These are phyloP conservation scores for Suillus placidus DNA, from an alignment of 768 basidiomycete genomes.

Conservation along the genomic window DNA sequence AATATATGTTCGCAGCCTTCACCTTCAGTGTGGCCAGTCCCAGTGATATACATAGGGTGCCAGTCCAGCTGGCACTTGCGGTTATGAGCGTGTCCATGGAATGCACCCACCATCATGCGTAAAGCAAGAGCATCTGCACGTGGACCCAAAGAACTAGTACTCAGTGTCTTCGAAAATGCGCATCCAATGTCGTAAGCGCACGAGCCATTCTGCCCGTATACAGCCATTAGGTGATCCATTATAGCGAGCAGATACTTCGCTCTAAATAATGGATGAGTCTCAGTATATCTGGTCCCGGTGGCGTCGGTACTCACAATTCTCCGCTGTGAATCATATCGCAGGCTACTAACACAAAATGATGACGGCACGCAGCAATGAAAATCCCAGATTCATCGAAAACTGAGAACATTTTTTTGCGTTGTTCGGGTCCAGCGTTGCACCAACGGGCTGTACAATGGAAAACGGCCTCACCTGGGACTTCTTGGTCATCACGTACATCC, in stretches of 20 bases:
- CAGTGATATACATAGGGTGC: slow-evolving; percentile 27
- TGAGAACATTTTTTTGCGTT: slow-evolving; percentile 4
- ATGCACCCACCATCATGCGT: slow-evolving; percentile 19
- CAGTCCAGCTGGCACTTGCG: slow-evolving; percentile 28
- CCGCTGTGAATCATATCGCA: slow-evolving; percentile 3
- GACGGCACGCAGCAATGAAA: not conserved
- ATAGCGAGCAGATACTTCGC: slow-evolving; percentile 27
- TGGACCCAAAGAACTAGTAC: slow-evolving; percentile 18
- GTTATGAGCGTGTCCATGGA: slow-evolving; percentile 31
- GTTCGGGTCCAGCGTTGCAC: slow-evolving; percentile 6
- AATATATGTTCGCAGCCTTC: slow-evolving; percentile 15
- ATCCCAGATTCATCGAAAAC: not conserved
- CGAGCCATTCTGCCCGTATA: too few relatives aligned
- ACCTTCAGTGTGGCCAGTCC: slow-evolving; percentile 13
- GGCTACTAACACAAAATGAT: not conserved
- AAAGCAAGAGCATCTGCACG: not conserved
- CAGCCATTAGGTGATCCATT: too few relatives aligned
- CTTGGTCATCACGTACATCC: not conserved
- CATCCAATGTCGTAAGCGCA: slow-evolving; percentile 34
- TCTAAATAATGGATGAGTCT: not conserved
- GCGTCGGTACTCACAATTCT: not conserved
- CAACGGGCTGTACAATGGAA: not conserved
- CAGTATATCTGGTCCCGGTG: not conserved
- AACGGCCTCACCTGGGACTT: not conserved
- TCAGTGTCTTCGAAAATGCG: slow-evolving; percentile 20